Evolutionary conservation across 2,329 filamentous ascomycete genomes (phyloP), one percentile per base, ranked within the genome.

Genomic region (Penicillium sp.): DNA sequence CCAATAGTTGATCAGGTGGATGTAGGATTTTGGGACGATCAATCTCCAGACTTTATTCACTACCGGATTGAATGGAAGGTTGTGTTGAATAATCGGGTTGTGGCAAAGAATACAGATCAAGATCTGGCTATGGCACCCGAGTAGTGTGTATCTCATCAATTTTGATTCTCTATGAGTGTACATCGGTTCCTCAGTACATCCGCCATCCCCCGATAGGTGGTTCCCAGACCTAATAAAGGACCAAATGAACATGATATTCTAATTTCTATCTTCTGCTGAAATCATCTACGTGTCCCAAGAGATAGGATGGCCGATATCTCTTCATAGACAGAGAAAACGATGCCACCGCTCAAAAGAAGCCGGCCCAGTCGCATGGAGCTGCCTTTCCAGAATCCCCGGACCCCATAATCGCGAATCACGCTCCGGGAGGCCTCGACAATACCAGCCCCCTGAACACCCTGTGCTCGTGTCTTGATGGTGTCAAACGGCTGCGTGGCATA

Each of bases 361-460:
- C 86, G 69, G 0, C 85, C 84, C 20, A 89, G 63, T 49, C 86
- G 76, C 86, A 89, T 88, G 0, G 83, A 83, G 27, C 84, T 88
- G 0, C 86, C 86, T 52, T 80, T 83, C 85, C 85, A 89, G 54
- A 88, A 84, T 0, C 81, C 85, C 32, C 73, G 76, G 2, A 87
- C 56, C 0, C 85, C 86, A 55, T 81, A 79, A 57, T 87, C 83
- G 0, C 70, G 65, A 46, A 83, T 64, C 3, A 88, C 75, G 46
- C 76, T 79, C 44, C 69, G 73, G 3, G 84, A 73, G 0, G 84
- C 84, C 54, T 87, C 82, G 0, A 73, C 66, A 2, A 83, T 84
- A 1, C 78, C 81, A 2, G 81, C 80, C 4, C 82, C 84, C 18
- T 76, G 74, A 0, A 83, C 82, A 43, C 80, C 82, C 65, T 88